These are phyloP conservation scores for Alternaria incomplexa DNA, from an alignment of 2,329 filamentous ascomycete species.

Conservation along the genomic window DNA sequence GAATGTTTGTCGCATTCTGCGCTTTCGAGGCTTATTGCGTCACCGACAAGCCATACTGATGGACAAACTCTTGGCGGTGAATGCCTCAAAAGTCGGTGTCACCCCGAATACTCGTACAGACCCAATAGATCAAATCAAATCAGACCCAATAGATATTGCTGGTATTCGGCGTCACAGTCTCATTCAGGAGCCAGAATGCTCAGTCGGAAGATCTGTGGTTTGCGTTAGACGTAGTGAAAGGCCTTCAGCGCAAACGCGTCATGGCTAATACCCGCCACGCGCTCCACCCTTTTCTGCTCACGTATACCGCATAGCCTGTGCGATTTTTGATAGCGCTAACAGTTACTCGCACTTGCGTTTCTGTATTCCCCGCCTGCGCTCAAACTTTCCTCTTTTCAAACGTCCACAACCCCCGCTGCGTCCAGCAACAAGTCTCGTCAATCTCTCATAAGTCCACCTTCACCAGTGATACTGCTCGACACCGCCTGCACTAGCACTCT, in stretches of 20 bases:
- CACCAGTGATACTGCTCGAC: background rate
- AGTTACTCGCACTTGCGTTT: background rate
- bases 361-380: background rate
- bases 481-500: background rate
- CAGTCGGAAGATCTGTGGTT: background rate
- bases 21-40: background rate
- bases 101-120: background rate
- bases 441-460: background rate
- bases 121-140: background rate
- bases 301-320: background rate
- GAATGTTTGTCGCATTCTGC: background rate
- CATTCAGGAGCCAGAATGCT: background rate
- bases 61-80: background rate
- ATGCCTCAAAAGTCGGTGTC: background rate
- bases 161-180: fast-evolving
- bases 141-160: background rate
- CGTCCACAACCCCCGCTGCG: background rate
- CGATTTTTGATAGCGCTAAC: background rate
- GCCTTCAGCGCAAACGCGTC: background rate
- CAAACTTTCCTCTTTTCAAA: background rate
- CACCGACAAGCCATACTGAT: background rate
- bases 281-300: background rate
- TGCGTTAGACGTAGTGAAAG: background rate
- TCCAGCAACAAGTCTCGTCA: background rate
- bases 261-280: background rate